phyloP scores from a whole-genome alignment of 441 rosid species.

The Populus hybrid region DNA sequence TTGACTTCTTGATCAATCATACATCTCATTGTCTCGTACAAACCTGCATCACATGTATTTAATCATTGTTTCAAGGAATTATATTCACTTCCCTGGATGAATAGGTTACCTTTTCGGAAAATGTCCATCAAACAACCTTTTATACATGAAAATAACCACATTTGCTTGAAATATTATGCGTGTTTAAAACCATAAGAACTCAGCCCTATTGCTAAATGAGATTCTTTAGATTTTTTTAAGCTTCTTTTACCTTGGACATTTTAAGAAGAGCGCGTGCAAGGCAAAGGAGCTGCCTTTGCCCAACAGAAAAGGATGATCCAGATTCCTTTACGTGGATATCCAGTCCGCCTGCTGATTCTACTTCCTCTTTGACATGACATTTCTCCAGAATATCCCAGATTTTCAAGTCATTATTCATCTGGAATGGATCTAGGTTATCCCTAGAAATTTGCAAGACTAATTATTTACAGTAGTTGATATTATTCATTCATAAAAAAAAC shows the following conservation, averaged over 20 bases:
- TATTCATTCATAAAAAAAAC: neutral
- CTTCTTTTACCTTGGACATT: slow-evolving; percentile 65
- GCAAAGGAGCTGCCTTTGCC: slow-evolving; percentile 94
- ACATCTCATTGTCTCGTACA: neutral
- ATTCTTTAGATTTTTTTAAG: neutral
- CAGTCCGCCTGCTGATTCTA: slow-evolving; percentile 79
- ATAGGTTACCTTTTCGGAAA: neutral
- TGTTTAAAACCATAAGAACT: neutral
- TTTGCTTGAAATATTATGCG: neutral
- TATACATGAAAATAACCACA: neutral
- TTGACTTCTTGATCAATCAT: neutral
- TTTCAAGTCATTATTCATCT: slow-evolving; percentile 45
- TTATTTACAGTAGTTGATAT: neutral
- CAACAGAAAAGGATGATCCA: slow-evolving; percentile 76
- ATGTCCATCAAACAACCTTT: neutral
- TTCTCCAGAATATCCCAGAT: slow-evolving; percentile 73
- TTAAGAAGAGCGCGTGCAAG: slow-evolving; percentile 91
- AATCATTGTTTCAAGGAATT: neutral
- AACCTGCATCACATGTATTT: neutral
- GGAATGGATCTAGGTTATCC: slow-evolving; percentile 87
- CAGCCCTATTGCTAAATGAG: neutral
- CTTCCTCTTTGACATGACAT: slow-evolving; percentile 83
- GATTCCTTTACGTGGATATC: slow-evolving; percentile 62
- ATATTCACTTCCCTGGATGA: neutral
- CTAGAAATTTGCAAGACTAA: slow-evolving; percentile 30